phyloP scores from a whole-genome alignment of 768 basidiomycete species.

The Nidularia sp. region DNA sequence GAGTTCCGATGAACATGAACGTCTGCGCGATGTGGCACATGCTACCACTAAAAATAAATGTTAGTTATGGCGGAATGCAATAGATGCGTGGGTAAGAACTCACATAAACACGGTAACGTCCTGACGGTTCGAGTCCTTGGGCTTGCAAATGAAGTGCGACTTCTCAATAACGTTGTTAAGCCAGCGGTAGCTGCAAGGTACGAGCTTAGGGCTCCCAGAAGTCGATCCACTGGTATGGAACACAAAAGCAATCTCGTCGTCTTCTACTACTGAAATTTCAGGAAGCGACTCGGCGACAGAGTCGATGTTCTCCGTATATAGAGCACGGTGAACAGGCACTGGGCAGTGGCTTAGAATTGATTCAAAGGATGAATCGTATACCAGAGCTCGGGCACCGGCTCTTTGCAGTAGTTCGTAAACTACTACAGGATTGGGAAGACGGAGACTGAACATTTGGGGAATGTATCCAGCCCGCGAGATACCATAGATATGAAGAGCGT shows the following conservation, averaged over 20 bases:
- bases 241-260: constrained; percentile 52
- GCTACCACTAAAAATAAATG: constrained; percentile 55
- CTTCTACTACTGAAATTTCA: constrained; percentile 27
- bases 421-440: constrained; percentile 69
- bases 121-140: constrained; percentile 44
- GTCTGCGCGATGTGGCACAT: constrained; percentile 82
- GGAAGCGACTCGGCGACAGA: constrained; percentile 36
- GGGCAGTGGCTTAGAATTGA: constrained; percentile 39
- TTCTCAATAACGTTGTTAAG: constrained; percentile 58
- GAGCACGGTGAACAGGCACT: constrained; percentile 43
- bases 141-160: constrained; percentile 46
- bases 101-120: constrained; percentile 76
- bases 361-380: constrained; percentile 58
- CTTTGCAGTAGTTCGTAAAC: constrained; percentile 66
- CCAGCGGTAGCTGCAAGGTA: constrained; percentile 69
- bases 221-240: constrained; percentile 84
- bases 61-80: constrained; percentile 25
- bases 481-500: constrained; percentile 71
- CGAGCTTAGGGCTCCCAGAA: constrained; percentile 79
- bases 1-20: constrained; percentile 68
- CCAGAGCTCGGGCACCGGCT: constrained; percentile 58
- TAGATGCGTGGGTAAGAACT: constrained; percentile 23
- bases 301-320: constrained; percentile 32
- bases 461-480: constrained; percentile 73
- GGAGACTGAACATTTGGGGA: constrained; percentile 74